Evolutionary conservation across 192 early-diverging fungal genomes (phyloP).

Genomic region (Phycomyces nitens): DNA sequence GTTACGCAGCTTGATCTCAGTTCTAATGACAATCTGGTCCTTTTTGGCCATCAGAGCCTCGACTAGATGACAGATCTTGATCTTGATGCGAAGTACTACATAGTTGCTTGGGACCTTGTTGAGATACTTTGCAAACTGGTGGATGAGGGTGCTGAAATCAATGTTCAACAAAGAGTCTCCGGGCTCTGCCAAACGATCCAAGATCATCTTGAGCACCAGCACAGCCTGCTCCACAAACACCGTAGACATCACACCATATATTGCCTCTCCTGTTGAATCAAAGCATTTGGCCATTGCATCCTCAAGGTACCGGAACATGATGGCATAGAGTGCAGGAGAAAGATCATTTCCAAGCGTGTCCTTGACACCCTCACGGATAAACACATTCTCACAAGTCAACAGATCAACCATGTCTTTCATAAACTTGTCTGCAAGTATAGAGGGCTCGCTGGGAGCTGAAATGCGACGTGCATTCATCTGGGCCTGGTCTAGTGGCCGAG

Average conservation of each 20-base stretch:
- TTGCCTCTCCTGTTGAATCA: slow-evolving; percentile 52
- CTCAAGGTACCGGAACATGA: slow-evolving; percentile 57
- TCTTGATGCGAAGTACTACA: slow-evolving; percentile 57
- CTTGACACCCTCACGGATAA: slow-evolving; percentile 72
- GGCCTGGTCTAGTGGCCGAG: background rate
- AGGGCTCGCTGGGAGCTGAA: slow-evolving; percentile 10
- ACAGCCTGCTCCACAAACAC: slow-evolving; percentile 70
- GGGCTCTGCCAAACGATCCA: slow-evolving; percentile 61
- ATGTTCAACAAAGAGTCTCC: slow-evolving; percentile 52
- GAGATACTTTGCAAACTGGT: slow-evolving; percentile 64
- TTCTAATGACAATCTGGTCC: slow-evolving; percentile 64
- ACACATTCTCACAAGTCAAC: slow-evolving; percentile 68
- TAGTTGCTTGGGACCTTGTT: slow-evolving; percentile 49
- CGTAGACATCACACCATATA: slow-evolving; percentile 47
- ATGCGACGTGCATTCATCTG: background rate
- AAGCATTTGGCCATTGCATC: slow-evolving; percentile 58
- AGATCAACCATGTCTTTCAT: slow-evolving; percentile 71
- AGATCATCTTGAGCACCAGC: slow-evolving; percentile 58
- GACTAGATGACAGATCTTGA: slow-evolving; percentile 67
- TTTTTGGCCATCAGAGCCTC: slow-evolving; percentile 70
- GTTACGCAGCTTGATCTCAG: slow-evolving; percentile 68
- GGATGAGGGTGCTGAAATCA: slow-evolving; percentile 63
- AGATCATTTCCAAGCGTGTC: slow-evolving; percentile 76
- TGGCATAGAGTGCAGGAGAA: slow-evolving; percentile 56
- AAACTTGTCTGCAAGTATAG: slow-evolving; percentile 63